Conservation (phyloP, 2,329 filamentous ascomycete genomes). For the Diaporthe ilicicola region DNA sequence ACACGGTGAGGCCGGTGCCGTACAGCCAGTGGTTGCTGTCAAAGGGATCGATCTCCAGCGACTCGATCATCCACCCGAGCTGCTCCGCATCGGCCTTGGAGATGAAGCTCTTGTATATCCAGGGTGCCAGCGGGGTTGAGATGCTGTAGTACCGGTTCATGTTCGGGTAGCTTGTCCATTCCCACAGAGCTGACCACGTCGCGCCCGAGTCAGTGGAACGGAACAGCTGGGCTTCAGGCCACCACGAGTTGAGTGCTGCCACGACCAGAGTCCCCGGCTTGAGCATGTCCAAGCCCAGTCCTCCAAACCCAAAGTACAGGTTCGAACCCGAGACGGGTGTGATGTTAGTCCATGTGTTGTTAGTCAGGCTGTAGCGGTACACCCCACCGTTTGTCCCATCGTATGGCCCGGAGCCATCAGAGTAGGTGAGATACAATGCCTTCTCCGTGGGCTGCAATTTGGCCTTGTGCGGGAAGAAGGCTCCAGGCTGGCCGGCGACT, state of each 20-base stretch:
- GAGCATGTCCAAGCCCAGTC: constrained; percentile 60
- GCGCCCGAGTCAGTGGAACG: constrained; percentile 62
- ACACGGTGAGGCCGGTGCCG: constrained; percentile 57
- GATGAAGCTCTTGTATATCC: constrained; percentile 60
- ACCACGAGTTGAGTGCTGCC: constrained; percentile 66
- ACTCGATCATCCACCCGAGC: constrained; percentile 70
- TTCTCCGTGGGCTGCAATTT: constrained; percentile 60
- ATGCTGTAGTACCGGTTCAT: constrained; percentile 57
- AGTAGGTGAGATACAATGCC: constrained; percentile 62
- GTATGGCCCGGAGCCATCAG: constrained; percentile 64
- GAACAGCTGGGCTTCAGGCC: constrained; percentile 65
- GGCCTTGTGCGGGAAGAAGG: constrained; percentile 63
- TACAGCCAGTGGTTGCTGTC: constrained; percentile 70
- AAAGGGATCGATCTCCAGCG: constrained; percentile 64
- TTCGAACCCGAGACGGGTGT: constrained; percentile 58
- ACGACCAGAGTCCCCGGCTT: constrained; percentile 65
- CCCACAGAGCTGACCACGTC: constrained; percentile 64
- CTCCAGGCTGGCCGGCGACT: constrained; percentile 58
- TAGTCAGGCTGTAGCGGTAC: constrained; percentile 61
- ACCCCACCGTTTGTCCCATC: constrained; percentile 63
- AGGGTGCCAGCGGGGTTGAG: constrained; percentile 58
- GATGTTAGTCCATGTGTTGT: constrained; percentile 62
- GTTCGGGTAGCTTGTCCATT: constrained; percentile 56
- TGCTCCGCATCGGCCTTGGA: constrained; percentile 54
- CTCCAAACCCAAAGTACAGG: constrained; percentile 64